Percentiles rank a stretch among this genome's conserved stretches.
phyloP scores from a whole-genome alignment of 306 rosid genomes.

The Dryas alaskensis region DNA sequence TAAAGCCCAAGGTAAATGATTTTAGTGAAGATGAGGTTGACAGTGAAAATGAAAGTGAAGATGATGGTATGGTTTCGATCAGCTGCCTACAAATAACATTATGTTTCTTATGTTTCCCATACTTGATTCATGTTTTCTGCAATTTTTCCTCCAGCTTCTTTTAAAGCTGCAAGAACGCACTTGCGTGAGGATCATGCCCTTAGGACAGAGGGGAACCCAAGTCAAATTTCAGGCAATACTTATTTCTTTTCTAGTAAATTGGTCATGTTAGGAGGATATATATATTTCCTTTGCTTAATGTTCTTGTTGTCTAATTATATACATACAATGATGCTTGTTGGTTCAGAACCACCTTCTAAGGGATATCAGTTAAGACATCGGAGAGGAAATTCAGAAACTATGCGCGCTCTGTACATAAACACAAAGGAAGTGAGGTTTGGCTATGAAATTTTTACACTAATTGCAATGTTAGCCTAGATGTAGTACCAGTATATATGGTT shows the following conservation, averaged over 20 bases:
- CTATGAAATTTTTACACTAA: slow-evolving; percentile 20
- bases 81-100: slow-evolving; percentile 5
- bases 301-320: not conserved
- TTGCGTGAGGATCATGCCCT: slow-evolving; percentile 36
- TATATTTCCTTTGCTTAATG: not conserved
- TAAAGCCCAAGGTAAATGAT: slow-evolving; percentile 84
- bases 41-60: slow-evolving; percentile 86
- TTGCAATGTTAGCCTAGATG: slow-evolving; percentile 12
- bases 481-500: slow-evolving; percentile 12
- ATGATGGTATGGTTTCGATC: slow-evolving; percentile 58
- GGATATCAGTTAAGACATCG: slow-evolving; percentile 50
- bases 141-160: slow-evolving; percentile 45
- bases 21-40: slow-evolving; percentile 97
- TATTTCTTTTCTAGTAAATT: slow-evolving; percentile 25
- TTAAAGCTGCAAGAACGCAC: slow-evolving; percentile 40
- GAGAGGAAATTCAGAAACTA: slow-evolving; percentile 95
- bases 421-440: slow-evolving; percentile 84
- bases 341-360: slow-evolving; percentile 51
- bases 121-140: slow-evolving; percentile 25
- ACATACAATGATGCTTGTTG: slow-evolving; percentile 28
- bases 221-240: slow-evolving; percentile 58
- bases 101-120: slow-evolving; percentile 1
- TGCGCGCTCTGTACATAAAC: slow-evolving; percentile 91
- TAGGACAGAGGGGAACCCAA: slow-evolving; percentile 32
- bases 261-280: slow-evolving; percentile 2